Percentiles rank a stretch among this genome's conserved stretches.
These are phyloP conservation scores for Jackrogersella multiformis DNA, from an alignment of 495 filamentous ascomycete species.

Conservation along the genomic window DNA sequence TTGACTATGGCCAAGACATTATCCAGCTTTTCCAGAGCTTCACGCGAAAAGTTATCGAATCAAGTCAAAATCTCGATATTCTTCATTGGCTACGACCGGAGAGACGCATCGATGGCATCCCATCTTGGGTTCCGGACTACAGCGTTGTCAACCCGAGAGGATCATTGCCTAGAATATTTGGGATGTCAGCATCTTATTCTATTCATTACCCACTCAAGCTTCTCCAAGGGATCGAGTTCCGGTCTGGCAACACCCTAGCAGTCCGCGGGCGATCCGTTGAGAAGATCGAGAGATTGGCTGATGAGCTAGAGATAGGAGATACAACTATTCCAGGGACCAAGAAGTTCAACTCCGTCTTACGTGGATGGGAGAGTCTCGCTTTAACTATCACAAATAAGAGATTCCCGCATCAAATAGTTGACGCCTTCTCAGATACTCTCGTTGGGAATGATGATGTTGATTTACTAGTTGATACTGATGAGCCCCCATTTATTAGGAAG, in stretches of 20 bases:
- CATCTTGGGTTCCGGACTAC: constrained; percentile 35
- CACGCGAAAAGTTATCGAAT: constrained; percentile 12
- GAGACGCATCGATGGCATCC: constrained; percentile 6
- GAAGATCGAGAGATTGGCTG: constrained; percentile 9
- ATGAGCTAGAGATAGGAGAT: background rate
- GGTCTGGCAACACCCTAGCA: background rate
- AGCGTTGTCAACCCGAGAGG: constrained; percentile 15
- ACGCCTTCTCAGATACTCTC: constrained; percentile 28
- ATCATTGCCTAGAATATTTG: constrained; percentile 23
- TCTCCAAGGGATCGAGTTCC: constrained; percentile 7
- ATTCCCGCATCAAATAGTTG: constrained; percentile 8
- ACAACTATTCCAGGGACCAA: background rate
- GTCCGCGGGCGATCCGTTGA: constrained; percentile 8
- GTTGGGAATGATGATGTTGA: constrained; percentile 12
- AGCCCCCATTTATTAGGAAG: constrained; percentile 3
- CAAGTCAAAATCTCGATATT: constrained; percentile 11
- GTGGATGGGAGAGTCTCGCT: constrained; percentile 16
- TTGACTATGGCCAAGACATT: constrained; percentile 1
- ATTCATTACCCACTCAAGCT: constrained; percentile 20
- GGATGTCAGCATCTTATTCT: constrained; percentile 15
- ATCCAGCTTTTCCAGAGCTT: constrained; percentile 12
- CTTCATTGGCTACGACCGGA: constrained; percentile 23
- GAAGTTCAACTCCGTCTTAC: background rate
- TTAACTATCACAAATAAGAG: constrained; percentile 11
- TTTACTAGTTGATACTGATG: constrained; percentile 16